Percentiles rank a stretch among this genome's conserved stretches.
These are phyloP conservation scores for Clathrospora elynae DNA, from an alignment of 2,329 filamentous ascomycete species.

Conservation along the genomic window DNA sequence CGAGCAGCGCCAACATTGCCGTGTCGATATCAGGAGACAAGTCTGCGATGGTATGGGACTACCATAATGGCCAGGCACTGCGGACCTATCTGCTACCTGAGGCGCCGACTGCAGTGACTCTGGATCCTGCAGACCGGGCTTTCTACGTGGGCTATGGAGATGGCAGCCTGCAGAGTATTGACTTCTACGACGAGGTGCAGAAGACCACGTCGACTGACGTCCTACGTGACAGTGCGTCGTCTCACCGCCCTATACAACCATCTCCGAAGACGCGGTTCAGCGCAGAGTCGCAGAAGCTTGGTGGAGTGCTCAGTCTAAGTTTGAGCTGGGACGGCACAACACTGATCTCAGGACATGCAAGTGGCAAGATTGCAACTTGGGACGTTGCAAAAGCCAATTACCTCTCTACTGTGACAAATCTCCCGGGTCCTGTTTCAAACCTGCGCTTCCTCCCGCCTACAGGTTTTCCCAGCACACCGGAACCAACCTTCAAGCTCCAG, in stretches of 20 bases:
- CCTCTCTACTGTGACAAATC: conserved; percentile 68
- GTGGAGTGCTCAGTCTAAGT: conserved; percentile 69
- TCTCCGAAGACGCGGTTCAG: conserved; percentile 49
- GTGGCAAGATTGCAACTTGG: conserved; percentile 81
- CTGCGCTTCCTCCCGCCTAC: conserved; percentile 71
- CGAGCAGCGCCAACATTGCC: conserved; percentile 77
- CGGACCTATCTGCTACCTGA: conserved; percentile 80
- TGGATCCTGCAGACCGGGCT: conserved; percentile 84
- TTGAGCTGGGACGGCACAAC: conserved; percentile 82
- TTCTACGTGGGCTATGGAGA: conserved; percentile 82
- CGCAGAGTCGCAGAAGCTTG: conserved; percentile 66
- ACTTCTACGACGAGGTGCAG: conserved; percentile 66
- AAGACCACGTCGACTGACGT: conserved; percentile 47
- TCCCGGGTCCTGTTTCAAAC: conserved; percentile 84
- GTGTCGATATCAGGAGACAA: conserved; percentile 85
- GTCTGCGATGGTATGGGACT: conserved; percentile 92
- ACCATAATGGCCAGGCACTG: conserved; percentile 74
- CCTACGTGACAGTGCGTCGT: conserved; percentile 61
- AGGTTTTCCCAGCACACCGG: conserved; percentile 49
- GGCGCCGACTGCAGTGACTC: conserved; percentile 70
- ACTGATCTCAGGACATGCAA: conserved; percentile 79
- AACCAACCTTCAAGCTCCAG: conserved; percentile 56
- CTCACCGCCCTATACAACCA: conserved; percentile 57
- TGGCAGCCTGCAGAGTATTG: conserved; percentile 77
- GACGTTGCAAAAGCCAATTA: conserved; percentile 74